Conservation (phyloP, 192 early-diverging fungal species). For the Backusella liffmaniae region DNA sequence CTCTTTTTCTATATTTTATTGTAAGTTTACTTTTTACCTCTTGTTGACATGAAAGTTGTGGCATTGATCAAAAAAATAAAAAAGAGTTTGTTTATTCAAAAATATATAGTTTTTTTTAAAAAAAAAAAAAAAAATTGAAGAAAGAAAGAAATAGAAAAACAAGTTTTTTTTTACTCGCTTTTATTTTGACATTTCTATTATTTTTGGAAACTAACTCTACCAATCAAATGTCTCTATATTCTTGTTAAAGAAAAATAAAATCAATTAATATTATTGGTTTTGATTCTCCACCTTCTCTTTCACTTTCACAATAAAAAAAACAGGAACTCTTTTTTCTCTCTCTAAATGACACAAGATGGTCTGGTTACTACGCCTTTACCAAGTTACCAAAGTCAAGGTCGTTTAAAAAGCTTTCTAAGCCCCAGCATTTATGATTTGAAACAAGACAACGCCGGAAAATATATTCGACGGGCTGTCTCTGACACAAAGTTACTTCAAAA, state of each 20-base stretch:
- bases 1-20: neutral
- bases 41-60: neutral
- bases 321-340: neutral
- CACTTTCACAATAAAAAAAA: neutral
- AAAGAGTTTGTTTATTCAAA: neutral
- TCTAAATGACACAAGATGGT: neutral
- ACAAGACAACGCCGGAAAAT: constrained; percentile 13
- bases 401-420: neutral
- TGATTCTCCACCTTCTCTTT: constrained; percentile 1
- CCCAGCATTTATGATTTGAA: neutral
- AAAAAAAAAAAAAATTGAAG: neutral
- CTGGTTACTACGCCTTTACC: neutral
- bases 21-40: neutral
- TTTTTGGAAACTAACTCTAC: neutral
- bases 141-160: neutral
- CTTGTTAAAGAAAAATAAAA: neutral
- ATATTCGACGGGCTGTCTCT: constrained; percentile 49
- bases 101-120: neutral
- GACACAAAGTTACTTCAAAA: constrained; percentile 37
- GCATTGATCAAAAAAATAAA: neutral
- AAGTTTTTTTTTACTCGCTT: neutral
- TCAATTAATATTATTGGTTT: neutral
- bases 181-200: constrained; percentile 1
- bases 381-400: neutral
- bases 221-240: neutral